These are phyloP conservation scores for Boletus edulis DNA, from an alignment of 768 basidiomycete species.

Conservation along the genomic window DNA sequence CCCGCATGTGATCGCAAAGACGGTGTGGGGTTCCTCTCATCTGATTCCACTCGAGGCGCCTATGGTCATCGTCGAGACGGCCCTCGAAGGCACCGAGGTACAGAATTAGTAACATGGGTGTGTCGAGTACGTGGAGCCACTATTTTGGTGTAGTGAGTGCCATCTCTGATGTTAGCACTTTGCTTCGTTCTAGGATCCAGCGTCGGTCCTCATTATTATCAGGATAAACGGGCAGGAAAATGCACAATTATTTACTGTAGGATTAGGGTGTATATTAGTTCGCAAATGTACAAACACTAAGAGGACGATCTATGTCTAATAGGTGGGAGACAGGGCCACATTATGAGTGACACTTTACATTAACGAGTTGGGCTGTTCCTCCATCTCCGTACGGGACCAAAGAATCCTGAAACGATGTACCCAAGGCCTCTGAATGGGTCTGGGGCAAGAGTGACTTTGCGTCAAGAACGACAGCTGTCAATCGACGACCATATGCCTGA, in stretches of 20 bases:
- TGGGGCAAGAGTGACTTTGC: constrained; percentile 16
- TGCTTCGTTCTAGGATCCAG: not conserved
- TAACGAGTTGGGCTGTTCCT: constrained; percentile 47
- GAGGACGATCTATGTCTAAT: not conserved
- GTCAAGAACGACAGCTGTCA: constrained; percentile 69
- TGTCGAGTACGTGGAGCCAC: not conserved
- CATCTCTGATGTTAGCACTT: too few relatives aligned
- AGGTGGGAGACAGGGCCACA: not conserved
- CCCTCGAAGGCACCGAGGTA: not conserved
- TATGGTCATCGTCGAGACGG: constrained; percentile 10
- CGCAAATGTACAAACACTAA: not conserved
- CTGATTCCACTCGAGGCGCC: constrained; percentile 14
- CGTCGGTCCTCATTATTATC: not conserved
- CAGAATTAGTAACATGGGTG: not conserved
- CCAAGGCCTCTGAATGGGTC: constrained; percentile 12
- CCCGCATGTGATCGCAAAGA: not conserved
- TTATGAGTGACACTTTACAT: constrained; percentile 43
- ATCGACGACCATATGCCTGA: constrained; percentile 55
- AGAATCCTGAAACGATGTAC: constrained; percentile 19
- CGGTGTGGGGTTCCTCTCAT: constrained; percentile 13
- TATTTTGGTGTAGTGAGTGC: too few relatives aligned
- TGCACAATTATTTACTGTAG: not conserved
- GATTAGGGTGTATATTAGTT: not conserved
- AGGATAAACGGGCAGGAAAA: not conserved
- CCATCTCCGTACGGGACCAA: constrained; percentile 57